Evolutionary conservation across 495 filamentous ascomycete genomes (phyloP).

Genomic region (Tetracladium setigerum): DNA sequence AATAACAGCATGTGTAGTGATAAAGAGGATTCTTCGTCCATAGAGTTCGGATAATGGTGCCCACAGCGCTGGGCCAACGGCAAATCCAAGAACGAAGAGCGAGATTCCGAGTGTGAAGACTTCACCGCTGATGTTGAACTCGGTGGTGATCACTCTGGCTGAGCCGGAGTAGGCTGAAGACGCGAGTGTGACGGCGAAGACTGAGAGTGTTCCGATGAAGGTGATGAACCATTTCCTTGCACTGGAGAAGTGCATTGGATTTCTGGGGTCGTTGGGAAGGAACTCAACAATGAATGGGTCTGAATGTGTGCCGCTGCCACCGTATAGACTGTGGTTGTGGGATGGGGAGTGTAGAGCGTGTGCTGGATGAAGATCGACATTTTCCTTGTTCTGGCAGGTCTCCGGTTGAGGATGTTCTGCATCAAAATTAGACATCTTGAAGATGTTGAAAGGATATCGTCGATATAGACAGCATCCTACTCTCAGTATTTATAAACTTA

Average conservation of each 20-base stretch:
- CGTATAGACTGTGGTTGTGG: no score
- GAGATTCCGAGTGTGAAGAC: conserved; percentile 66
- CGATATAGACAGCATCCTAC: no score
- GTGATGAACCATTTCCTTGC: conserved; percentile 68
- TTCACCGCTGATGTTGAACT: conserved; percentile 53
- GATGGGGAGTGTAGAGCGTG: no score
- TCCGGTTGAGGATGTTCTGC: no score
- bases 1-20: conserved; percentile 15
- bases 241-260: conserved; percentile 57
- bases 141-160: conserved; percentile 47
- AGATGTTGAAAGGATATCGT: no score
- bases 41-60: conserved; percentile 66
- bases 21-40: conserved; percentile 64
- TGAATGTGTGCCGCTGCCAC: conserved; percentile 64
- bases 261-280: conserved; percentile 65
- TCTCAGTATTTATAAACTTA: no score
- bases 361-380: no score
- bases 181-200: conserved; percentile 68
- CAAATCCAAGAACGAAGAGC: conserved; percentile 71
- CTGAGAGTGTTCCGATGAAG: conserved; percentile 56
- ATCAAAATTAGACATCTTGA: no score
- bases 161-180: conserved; percentile 74
- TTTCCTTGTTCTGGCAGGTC: no score
- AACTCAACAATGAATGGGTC: conserved; percentile 73
- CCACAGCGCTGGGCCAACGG: conserved; percentile 59